Conservation (phyloP, 208 protist genomes). For the Polymyxa betae region DNA sequence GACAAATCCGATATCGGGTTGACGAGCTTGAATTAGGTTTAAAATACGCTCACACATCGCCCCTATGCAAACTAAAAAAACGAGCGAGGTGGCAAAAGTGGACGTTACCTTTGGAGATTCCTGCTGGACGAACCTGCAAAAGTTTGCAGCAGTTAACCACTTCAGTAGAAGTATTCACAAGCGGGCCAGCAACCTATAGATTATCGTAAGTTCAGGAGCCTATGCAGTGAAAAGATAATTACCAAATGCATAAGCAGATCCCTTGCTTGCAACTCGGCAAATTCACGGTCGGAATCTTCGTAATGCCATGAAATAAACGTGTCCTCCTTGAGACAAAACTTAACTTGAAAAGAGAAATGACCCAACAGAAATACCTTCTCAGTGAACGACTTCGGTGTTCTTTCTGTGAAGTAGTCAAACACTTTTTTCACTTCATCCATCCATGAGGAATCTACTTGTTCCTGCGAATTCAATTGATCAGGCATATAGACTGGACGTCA, state of each 20-base stretch:
- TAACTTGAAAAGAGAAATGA: neutral
- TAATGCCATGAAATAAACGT: slow-evolving; percentile 50
- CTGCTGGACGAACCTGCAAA: neutral
- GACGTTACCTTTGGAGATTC: slow-evolving; percentile 8
- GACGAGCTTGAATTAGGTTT: neutral
- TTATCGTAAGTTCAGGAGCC: neutral
- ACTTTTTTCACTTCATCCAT: slow-evolving; percentile 43
- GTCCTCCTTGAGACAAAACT: neutral
- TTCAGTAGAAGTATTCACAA: slow-evolving; percentile 40
- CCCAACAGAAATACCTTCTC: neutral
- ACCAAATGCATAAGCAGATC: slow-evolving; percentile 51
- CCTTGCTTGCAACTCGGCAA: slow-evolving; percentile 13
- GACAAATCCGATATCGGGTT: slow-evolving; percentile 33
- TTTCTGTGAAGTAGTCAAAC: slow-evolving; percentile 34
- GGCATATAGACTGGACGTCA: neutral
- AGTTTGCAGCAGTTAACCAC: slow-evolving; percentile 35
- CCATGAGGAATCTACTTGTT: slow-evolving; percentile 17
- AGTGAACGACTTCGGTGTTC: slow-evolving; percentile 20
- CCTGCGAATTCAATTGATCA: neutral
- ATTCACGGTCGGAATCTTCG: neutral
- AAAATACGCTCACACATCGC: slow-evolving; percentile 6
- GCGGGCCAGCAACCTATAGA: neutral
- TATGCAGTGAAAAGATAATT: neutral
- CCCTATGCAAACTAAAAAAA: neutral
- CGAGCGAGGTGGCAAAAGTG: neutral